phyloP scores from a whole-genome alignment of 192 early-diverging fungal genomes.

The Martensiomyces pterosporus region DNA sequence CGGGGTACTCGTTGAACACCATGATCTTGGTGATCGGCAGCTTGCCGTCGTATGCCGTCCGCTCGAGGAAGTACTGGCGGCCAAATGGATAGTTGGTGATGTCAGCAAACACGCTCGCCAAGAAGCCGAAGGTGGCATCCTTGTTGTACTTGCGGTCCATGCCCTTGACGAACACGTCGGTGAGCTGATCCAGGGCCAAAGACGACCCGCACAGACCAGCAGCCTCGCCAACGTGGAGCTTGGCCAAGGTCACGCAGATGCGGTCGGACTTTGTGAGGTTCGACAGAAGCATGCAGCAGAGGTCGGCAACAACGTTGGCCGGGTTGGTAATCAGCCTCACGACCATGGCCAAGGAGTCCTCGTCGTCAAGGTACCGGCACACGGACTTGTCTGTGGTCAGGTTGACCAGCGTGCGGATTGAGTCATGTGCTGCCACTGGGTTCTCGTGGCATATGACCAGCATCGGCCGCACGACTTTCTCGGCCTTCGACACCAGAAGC shows the following conservation, averaged over 20 bases:
- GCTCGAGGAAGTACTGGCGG: slow-evolving; percentile 65
- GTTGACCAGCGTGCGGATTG: slow-evolving; percentile 79
- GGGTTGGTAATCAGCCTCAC: slow-evolving; percentile 66
- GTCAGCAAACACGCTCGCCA: slow-evolving; percentile 92
- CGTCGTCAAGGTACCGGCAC: slow-evolving; percentile 63
- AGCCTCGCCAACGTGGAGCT: slow-evolving; percentile 17
- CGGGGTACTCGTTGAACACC: slow-evolving; percentile 78
- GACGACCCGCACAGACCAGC: slow-evolving; percentile 43
- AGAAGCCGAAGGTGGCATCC: slow-evolving; percentile 73
- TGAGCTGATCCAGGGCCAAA: slow-evolving; percentile 73
- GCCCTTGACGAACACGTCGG: slow-evolving; percentile 85
- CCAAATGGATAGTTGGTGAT: slow-evolving; percentile 66
- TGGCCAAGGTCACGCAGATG: slow-evolving; percentile 56
- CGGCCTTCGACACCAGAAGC: slow-evolving; percentile 56
- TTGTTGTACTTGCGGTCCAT: slow-evolving; percentile 75
- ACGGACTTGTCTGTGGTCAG: slow-evolving; percentile 64
- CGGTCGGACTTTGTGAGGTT: slow-evolving; percentile 77
- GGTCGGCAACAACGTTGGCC: slow-evolving; percentile 67
- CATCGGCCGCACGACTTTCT: slow-evolving; percentile 62
- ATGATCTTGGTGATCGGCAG: slow-evolving; percentile 80
- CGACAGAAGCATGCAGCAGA: slow-evolving; percentile 79
- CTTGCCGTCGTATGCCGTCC: slow-evolving; percentile 59
- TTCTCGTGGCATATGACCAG: slow-evolving; percentile 66
- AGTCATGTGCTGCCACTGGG: slow-evolving; percentile 77
- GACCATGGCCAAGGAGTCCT: slow-evolving; percentile 65